Percentiles rank a stretch among this genome's conserved stretches.
Evolutionary conservation across 2,329 filamentous ascomycete genomes (phyloP).

Genomic region (Arthrobotrys musiformis): DNA sequence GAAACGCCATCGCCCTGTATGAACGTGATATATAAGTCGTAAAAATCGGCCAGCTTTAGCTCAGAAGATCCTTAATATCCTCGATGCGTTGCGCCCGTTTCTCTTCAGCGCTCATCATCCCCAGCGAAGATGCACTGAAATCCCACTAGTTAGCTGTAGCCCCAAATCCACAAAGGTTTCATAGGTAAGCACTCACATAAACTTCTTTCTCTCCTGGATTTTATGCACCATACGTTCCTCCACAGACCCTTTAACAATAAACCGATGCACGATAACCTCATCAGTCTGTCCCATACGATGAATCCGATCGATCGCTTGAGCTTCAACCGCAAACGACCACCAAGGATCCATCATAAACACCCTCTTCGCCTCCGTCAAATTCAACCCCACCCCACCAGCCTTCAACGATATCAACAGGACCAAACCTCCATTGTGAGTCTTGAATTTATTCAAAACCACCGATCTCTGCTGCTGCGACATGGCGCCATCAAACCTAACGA

Average conservation of each 20-base stretch:
- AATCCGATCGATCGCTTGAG: constrained; percentile 96
- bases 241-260: constrained; percentile 89
- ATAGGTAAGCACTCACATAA: constrained; percentile 74
- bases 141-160: constrained; percentile 21
- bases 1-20: neutral
- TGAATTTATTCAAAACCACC: constrained; percentile 79
- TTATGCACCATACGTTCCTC: constrained; percentile 88
- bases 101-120: constrained; percentile 94
- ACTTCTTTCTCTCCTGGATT: constrained; percentile 95
- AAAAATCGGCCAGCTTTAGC: constrained; percentile 60
- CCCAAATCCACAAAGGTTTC: neutral
- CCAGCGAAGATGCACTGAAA: constrained; percentile 85
- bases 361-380: constrained; percentile 85
- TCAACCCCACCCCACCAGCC: constrained; percentile 92
- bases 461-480: constrained; percentile 88
- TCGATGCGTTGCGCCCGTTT: constrained; percentile 90
- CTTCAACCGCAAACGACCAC: constrained; percentile 98
- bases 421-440: constrained; percentile 70
- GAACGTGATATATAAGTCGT: neutral
- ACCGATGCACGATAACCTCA: constrained; percentile 85
- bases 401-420: constrained; percentile 85
- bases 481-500: constrained; percentile 88
- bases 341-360: constrained; percentile 99
- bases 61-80: constrained; percentile 90
- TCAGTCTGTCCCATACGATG: constrained; percentile 94